Percentiles rank a stretch among this genome's conserved stretches.
phyloP scores from a whole-genome alignment of 768 basidiomycete genomes.

The Leucogyrophana mollusca region DNA sequence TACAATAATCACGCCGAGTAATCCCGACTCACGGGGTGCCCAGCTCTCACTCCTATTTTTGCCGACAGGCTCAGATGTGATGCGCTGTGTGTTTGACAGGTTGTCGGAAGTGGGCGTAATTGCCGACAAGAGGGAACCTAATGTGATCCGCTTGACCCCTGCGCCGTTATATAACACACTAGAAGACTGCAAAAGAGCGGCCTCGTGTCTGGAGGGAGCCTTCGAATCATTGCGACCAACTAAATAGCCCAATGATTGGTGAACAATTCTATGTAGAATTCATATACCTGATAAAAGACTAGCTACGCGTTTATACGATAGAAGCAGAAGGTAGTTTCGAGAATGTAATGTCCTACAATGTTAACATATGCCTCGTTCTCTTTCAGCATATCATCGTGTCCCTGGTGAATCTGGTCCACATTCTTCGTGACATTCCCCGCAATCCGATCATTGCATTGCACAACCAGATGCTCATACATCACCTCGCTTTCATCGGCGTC shows the following conservation, averaged over 20 bases:
- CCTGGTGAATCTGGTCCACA: conserved; percentile 41
- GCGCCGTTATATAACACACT: conserved; percentile 84
- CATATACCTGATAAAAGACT: not conserved
- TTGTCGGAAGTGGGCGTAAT: conserved; percentile 75
- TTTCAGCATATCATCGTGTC: conserved; percentile 55
- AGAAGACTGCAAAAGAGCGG: conserved; percentile 74
- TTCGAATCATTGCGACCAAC: conserved; percentile 31
- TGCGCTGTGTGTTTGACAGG: conserved; percentile 65
- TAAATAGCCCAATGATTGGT: conserved; percentile 1
- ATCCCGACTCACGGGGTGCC: conserved; percentile 69
- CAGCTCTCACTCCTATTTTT: conserved; percentile 87
- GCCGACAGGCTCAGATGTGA: conserved; percentile 52
- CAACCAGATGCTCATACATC: conserved; percentile 55
- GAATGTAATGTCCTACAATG: conserved; percentile 44
- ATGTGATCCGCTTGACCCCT: conserved; percentile 89
- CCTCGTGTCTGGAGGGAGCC: conserved; percentile 58
- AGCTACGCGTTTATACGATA: conserved; percentile 5
- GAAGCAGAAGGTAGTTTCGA: conserved; percentile 6
- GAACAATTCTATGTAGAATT: not conserved
- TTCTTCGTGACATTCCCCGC: conserved; percentile 27
- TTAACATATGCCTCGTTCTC: conserved; percentile 39
- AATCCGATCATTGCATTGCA: conserved; percentile 30
- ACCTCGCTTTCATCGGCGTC: conserved; percentile 58
- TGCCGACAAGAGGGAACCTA: conserved; percentile 89
- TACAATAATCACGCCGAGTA: conserved; percentile 88